Evolutionary conservation across 768 basidiomycete genomes (phyloP).

Genomic region (Hydnum rufescens): DNA sequence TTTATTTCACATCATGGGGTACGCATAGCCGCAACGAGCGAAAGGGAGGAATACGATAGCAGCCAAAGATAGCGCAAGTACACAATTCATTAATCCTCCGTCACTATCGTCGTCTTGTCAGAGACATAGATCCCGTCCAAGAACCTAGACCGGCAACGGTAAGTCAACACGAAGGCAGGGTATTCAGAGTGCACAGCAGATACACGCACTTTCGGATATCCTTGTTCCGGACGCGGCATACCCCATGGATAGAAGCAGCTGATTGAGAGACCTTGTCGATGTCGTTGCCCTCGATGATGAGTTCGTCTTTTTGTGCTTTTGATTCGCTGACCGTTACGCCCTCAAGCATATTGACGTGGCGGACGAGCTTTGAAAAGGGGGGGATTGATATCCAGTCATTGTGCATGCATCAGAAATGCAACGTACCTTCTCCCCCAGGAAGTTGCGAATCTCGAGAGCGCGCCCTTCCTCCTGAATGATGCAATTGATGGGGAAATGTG

Average conservation of each 20-base stretch:
- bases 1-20: no score
- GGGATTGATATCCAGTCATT: background rate
- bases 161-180: no score
- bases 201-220: constrained; percentile 67
- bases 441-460: constrained; percentile 80
- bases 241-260: constrained; percentile 94
- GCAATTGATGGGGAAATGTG: constrained; percentile 99
- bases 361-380: constrained; percentile 46
- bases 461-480: constrained; percentile 65
- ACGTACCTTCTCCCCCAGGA: constrained; percentile 78
- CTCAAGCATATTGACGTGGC: constrained; percentile 77
- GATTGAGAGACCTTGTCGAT: constrained; percentile 96
- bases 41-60: no score
- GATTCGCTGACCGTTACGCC: constrained; percentile 77
- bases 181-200: background rate
- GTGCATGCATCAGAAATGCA: background rate
- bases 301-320: constrained; percentile 83
- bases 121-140: constrained; percentile 84
- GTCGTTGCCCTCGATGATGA: constrained; percentile 87
- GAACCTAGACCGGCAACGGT: constrained; percentile 25
- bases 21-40: no score
- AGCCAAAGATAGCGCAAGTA: no score
- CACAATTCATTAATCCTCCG: background rate
- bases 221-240: constrained; percentile 96
- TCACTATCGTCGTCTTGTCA: constrained; percentile 44